Conservation (phyloP, 148 eudicot genomes). For the Drosera capensis region DNA sequence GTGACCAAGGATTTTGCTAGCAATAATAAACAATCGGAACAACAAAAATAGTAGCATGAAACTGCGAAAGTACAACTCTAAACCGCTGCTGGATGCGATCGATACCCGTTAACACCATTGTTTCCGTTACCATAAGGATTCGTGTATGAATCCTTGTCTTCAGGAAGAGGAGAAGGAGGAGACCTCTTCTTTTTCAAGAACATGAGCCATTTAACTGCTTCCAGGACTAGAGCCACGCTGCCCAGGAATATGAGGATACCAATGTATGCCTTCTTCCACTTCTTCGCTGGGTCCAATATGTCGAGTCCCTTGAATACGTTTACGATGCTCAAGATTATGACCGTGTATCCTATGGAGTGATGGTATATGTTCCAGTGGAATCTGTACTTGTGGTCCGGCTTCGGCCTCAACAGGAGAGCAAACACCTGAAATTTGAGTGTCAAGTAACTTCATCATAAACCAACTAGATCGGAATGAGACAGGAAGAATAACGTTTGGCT, state of each 20-base stretch:
- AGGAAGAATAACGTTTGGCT: too few relatives aligned
- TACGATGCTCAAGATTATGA: slow-evolving; percentile 28
- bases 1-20: too few relatives aligned
- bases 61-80: too few relatives aligned
- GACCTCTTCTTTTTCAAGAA: slow-evolving; percentile 35
- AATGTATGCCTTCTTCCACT: slow-evolving; percentile 33
- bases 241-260: slow-evolving; percentile 24
- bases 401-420: slow-evolving; percentile 49
- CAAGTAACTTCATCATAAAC: neutral
- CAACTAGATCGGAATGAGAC: neutral
- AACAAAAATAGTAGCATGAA: too few relatives aligned
- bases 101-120: slow-evolving; percentile 11
- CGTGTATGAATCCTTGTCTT: neutral
- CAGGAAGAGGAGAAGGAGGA: slow-evolving; percentile 1
- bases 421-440: slow-evolving; percentile 9
- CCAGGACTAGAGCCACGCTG: slow-evolving; percentile 20
- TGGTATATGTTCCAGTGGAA: slow-evolving; percentile 52
- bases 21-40: too few relatives aligned
- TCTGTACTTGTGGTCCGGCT: slow-evolving; percentile 47
- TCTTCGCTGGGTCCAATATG: slow-evolving; percentile 28
- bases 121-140: neutral
- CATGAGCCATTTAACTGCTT: slow-evolving; percentile 32
- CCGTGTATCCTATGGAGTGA: slow-evolving; percentile 27
- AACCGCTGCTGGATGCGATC: too few relatives aligned
- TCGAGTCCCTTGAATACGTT: slow-evolving; percentile 40